Percentiles rank a stretch among this genome's conserved stretches.
phyloP scores from a whole-genome alignment of 345 rosid species.

The Gossypium anomalum region DNA sequence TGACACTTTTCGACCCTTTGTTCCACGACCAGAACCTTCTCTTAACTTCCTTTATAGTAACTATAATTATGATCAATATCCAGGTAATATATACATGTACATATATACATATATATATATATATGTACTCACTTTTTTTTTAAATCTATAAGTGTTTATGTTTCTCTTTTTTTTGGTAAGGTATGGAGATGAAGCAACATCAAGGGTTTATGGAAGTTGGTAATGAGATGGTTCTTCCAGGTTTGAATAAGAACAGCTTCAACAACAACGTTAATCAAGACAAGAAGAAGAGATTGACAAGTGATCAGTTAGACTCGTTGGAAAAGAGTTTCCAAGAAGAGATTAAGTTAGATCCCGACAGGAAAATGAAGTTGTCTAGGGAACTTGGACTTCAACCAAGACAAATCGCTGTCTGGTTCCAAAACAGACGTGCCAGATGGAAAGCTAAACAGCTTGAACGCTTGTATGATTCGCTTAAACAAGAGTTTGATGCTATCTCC shows the following conservation, averaged over 20 bases:
- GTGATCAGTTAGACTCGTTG: constrained; percentile 58
- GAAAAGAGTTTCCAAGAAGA: constrained; percentile 90
- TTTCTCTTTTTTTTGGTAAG: constrained; percentile 17
- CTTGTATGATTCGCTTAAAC: constrained; percentile 65
- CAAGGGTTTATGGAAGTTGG: constrained; percentile 31
- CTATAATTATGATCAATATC: constrained; percentile 55
- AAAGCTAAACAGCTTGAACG: constrained; percentile 80
- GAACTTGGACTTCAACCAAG: constrained; percentile 36
- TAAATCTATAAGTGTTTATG: not conserved
- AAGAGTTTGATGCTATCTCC: constrained; percentile 51
- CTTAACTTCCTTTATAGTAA: constrained; percentile 52
- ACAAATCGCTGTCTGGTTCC: constrained; percentile 5
- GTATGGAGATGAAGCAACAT: constrained; percentile 46
- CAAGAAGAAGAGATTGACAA: constrained; percentile 72
- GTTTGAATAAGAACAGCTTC: constrained; percentile 38
- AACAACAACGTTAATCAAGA: constrained; percentile 24
- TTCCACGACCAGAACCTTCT: constrained; percentile 47
- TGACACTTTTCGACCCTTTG: constrained; percentile 17
- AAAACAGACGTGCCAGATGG: constrained; percentile 45
- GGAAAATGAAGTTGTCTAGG: constrained; percentile 76
- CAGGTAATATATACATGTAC: constrained; percentile 35
- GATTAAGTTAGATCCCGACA: constrained; percentile 67
- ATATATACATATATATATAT: too few relatives aligned
- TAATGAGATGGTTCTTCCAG: constrained; percentile 33
- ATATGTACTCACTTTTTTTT: not conserved